phyloP scores from a whole-genome alignment of 805 yeast genomes.

The Hanseniaspora mollemarum region DNA sequence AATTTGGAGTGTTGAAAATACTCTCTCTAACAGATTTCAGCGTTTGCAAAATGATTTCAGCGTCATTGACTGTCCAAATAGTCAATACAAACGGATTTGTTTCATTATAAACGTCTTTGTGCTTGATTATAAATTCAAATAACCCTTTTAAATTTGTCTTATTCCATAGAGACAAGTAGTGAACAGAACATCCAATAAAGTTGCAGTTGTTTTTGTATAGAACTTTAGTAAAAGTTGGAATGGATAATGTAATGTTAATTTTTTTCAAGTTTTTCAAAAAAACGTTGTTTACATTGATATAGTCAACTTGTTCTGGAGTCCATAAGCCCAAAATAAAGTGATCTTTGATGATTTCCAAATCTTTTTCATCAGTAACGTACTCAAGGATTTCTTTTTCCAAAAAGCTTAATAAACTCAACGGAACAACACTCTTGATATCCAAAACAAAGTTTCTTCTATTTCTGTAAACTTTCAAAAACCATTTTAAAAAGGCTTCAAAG shows the following conservation, averaged over 20 bases:
- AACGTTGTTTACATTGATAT: slow-evolving; percentile 26
- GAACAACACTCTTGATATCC: slow-evolving; percentile 41
- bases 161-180: slow-evolving; percentile 38
- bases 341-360: slow-evolving; percentile 36
- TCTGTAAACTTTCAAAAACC: slow-evolving; percentile 26
- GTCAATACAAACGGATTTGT: slow-evolving; percentile 1
- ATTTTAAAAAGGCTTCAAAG: slow-evolving; percentile 32
- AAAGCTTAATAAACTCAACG: slow-evolving; percentile 34
- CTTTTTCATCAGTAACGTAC: slow-evolving; percentile 24
- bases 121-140: slow-evolving; percentile 25
- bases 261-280: not conserved
- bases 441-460: slow-evolving; percentile 35
- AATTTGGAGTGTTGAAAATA: not conserved
- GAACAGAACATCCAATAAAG: slow-evolving; percentile 45
- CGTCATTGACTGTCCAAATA: slow-evolving; percentile 44
- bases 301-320: slow-evolving; percentile 37
- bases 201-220: slow-evolving; percentile 34
- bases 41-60: not conserved
- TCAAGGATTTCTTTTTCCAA: slow-evolving; percentile 30
- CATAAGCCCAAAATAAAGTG: slow-evolving; percentile 44
- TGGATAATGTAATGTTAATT: slow-evolving; percentile 19
- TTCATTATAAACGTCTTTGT: slow-evolving; percentile 30
- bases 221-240: slow-evolving; percentile 27
- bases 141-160: slow-evolving; percentile 25
- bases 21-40: not conserved